A percentile compares a stretch with the other conserved stretches of the same genome.
Conservation (phyloP, 805 yeast genomes). For the Ogataea pilisensis region DNA sequence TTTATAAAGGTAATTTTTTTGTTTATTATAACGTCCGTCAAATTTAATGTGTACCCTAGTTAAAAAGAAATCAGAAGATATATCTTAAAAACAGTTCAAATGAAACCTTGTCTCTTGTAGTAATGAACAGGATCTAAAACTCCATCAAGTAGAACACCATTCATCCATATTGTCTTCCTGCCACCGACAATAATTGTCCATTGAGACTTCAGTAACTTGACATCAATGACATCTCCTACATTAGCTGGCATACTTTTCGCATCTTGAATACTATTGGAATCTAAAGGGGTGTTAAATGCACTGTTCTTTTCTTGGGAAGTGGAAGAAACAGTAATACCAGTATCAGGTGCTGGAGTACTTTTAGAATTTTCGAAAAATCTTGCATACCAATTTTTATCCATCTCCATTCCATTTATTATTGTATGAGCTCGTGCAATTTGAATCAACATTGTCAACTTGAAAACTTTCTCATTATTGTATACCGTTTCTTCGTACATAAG, state of each 20-base stretch:
- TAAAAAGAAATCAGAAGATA: neutral
- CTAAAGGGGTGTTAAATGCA: too few relatives aligned
- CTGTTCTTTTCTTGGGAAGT: too few relatives aligned
- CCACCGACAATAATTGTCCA: conserved; percentile 34
- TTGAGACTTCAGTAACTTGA: conserved; percentile 38
- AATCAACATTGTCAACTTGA: conserved; percentile 21
- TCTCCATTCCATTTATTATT: conserved; percentile 24
- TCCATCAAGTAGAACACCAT: conserved; percentile 25
- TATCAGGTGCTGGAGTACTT: too few relatives aligned
- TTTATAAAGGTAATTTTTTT: too few relatives aligned
- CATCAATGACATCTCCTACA: conserved; percentile 40
- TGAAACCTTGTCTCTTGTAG: conserved; percentile 20
- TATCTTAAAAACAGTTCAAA: conserved; percentile 10
- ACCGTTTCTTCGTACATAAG: conserved; percentile 22
- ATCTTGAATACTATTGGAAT: too few relatives aligned
- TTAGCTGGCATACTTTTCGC: too few relatives aligned
- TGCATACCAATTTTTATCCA: conserved; percentile 28
- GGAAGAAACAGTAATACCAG: too few relatives aligned
- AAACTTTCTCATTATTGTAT: conserved; percentile 4
- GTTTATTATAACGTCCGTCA: too few relatives aligned
- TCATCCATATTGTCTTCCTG: conserved; percentile 22
- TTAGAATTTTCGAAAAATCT: conserved; percentile 7
- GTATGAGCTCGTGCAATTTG: conserved; percentile 18
- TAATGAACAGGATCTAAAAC: conserved; percentile 23
- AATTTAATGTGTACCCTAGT: too few relatives aligned